These are phyloP conservation scores for Boletus patriciae DNA, from an alignment of 768 basidiomycete species.

Conservation along the genomic window DNA sequence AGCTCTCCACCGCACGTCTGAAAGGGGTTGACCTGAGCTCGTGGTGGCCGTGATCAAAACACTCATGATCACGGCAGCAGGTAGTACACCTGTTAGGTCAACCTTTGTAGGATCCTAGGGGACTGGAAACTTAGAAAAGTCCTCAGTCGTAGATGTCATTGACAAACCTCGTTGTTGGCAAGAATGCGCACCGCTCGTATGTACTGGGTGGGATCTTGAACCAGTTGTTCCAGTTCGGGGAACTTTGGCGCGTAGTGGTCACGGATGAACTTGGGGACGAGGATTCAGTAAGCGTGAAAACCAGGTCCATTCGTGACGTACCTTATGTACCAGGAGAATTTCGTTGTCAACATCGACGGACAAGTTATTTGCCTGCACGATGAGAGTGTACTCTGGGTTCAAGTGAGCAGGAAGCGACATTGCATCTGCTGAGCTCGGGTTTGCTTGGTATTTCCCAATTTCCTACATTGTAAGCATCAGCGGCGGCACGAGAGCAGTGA, in stretches of 20 bases:
- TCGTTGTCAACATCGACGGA: conserved; percentile 99
- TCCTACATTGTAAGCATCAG: conserved; percentile 51
- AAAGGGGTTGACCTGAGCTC: conserved; percentile 72
- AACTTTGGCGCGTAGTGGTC: conserved; percentile 96
- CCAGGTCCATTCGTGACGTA: conserved; percentile 26
- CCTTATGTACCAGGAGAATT: conserved; percentile 95
- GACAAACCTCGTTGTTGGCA: conserved; percentile 73
- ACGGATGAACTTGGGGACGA: conserved; percentile 75
- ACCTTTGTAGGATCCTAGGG: conserved; percentile 83
- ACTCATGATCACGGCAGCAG: conserved; percentile 91
- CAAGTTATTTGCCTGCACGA: conserved; percentile 96
- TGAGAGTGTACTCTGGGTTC: conserved; percentile 94
- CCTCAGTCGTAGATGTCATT: not conserved
- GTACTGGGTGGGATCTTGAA: conserved; percentile 89
- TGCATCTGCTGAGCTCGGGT: conserved; percentile 76
- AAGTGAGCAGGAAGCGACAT: conserved; percentile 80
- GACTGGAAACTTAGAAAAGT: conserved; percentile 1
- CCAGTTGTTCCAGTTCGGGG: conserved; percentile 94
- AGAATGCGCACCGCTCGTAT: conserved; percentile 87
- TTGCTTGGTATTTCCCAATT: conserved; percentile 80
- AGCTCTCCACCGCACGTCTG: conserved; percentile 71
- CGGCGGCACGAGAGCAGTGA: not conserved
- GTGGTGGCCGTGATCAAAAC: conserved; percentile 95
- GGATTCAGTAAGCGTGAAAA: conserved; percentile 10
- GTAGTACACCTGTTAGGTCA: conserved; percentile 74